Evolutionary conservation across 768 basidiomycete genomes (phyloP).

Genomic region (Tephrocybe sp.): DNA sequence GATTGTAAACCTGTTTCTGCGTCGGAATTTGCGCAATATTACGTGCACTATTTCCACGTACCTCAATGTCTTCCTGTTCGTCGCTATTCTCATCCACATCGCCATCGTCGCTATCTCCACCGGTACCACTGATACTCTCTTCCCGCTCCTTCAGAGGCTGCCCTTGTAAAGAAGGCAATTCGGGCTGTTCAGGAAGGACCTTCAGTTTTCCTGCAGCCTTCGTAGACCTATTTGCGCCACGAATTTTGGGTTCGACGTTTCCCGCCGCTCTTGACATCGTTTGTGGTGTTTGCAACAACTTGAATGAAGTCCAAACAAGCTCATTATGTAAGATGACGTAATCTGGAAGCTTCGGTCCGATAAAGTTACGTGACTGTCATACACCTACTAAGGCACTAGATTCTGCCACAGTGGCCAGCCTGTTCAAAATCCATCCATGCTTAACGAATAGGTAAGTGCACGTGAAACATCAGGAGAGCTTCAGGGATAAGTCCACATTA

Average conservation of each 20-base stretch:
- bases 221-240: constrained; percentile 77
- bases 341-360: no score
- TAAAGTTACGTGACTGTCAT: no score
- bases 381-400: no score
- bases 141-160: constrained; percentile 39
- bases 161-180: constrained; percentile 34
- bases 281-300: not conserved
- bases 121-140: constrained; percentile 43
- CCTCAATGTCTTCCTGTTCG: constrained; percentile 63
- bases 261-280: constrained; percentile 20
- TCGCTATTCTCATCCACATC: constrained; percentile 66
- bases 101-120: constrained; percentile 72
- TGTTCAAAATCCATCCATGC: no score
- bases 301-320: no score
- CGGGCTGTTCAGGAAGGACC: constrained; percentile 84
- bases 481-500: no score
- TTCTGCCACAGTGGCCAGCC: no score
- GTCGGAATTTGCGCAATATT: constrained; percentile 1
- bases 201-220: constrained; percentile 87
- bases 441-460: no score
- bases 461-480: no score
- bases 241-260: constrained; percentile 49
- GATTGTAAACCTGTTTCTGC: constrained; percentile 76
- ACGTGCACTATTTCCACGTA: constrained; percentile 25
- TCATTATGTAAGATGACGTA: no score